phyloP scores from a whole-genome alignment of 495 filamentous ascomycete genomes.

The Jackrogersella multiformis region DNA sequence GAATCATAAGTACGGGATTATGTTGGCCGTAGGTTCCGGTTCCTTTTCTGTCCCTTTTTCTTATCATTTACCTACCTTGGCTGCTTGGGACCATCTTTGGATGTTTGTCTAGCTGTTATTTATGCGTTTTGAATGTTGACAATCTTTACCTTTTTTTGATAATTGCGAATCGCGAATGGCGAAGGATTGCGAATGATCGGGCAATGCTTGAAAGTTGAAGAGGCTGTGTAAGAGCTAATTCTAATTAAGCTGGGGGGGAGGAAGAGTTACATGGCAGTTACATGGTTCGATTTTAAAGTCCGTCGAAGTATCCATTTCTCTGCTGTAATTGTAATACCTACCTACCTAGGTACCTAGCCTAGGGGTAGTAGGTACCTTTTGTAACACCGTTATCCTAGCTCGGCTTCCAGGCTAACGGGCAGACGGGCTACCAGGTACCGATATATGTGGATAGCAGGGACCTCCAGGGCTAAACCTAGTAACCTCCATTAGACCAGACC shows the following conservation, averaged over 20 bases:
- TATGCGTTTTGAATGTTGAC: background rate
- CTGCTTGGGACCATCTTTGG: background rate
- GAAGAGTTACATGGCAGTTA: too few species aligned
- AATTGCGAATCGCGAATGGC: constrained; percentile 6
- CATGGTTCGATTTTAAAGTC: constrained; percentile 2
- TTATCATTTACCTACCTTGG: background rate
- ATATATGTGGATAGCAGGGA: too few species aligned
- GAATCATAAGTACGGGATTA: constrained; percentile 1
- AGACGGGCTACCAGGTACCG: too few species aligned
- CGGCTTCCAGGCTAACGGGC: too few species aligned
- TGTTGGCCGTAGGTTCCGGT: constrained; percentile 19
- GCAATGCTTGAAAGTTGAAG: background rate
- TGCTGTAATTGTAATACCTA: too few species aligned
- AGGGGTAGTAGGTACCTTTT: too few species aligned
- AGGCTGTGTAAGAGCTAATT: constrained; percentile 28
- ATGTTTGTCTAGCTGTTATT: too few species aligned
- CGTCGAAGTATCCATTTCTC: background rate
- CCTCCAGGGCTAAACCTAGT: too few species aligned
- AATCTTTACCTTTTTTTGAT: background rate
- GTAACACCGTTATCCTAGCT: too few species aligned
- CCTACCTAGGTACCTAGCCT: too few species aligned
- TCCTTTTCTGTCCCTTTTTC: background rate
- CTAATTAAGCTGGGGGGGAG: background rate
- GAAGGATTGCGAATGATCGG: too few species aligned
- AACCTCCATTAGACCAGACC: too few species aligned